These are phyloP conservation scores for Pachysolen tannophilus DNA, from an alignment of 805 yeast species.

Conservation along the genomic window DNA sequence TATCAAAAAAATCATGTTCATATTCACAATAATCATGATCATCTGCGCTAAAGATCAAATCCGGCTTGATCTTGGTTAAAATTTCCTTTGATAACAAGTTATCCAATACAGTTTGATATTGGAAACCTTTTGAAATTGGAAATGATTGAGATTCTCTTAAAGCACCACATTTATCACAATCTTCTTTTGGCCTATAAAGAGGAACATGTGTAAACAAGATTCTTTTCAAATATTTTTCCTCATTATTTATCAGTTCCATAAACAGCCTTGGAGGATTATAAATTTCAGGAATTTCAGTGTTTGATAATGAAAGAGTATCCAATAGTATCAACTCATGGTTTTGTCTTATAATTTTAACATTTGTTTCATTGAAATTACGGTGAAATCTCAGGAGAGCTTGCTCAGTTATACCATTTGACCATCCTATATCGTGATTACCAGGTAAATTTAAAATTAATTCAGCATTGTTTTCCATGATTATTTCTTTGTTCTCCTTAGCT, in stretches of 20 bases:
- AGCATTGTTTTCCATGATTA: too few species aligned
- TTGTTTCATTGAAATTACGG: slow-evolving; percentile 65
- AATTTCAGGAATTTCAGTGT: slow-evolving; percentile 36
- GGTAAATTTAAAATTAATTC: slow-evolving; percentile 31
- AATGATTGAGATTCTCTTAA: slow-evolving; percentile 63
- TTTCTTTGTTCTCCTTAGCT: too few species aligned
- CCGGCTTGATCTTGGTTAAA: slow-evolving; percentile 52
- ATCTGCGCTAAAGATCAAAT: slow-evolving; percentile 79
- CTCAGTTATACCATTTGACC: slow-evolving; percentile 60
- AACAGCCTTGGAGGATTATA: slow-evolving; percentile 43
- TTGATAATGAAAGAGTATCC: slow-evolving; percentile 76
- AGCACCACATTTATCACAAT: slow-evolving; percentile 60
- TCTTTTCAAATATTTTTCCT: slow-evolving; percentile 39
- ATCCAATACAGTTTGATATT: slow-evolving; percentile 82
- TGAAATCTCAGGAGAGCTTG: slow-evolving; percentile 55
- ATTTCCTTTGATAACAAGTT: slow-evolving; percentile 49
- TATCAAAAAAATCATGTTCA: slow-evolving; percentile 44
- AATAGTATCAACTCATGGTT: slow-evolving; percentile 69
- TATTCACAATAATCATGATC: slow-evolving; percentile 94
- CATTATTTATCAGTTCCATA: slow-evolving; percentile 30
- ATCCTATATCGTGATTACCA: slow-evolving; percentile 96
- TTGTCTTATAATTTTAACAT: slow-evolving; percentile 43
- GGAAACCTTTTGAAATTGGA: slow-evolving; percentile 68
- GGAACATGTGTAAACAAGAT: slow-evolving; percentile 85
- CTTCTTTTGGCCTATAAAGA: slow-evolving; percentile 55